phyloP scores from a whole-genome alignment of 495 filamentous ascomycete genomes.

The Penicillium nucicola region DNA sequence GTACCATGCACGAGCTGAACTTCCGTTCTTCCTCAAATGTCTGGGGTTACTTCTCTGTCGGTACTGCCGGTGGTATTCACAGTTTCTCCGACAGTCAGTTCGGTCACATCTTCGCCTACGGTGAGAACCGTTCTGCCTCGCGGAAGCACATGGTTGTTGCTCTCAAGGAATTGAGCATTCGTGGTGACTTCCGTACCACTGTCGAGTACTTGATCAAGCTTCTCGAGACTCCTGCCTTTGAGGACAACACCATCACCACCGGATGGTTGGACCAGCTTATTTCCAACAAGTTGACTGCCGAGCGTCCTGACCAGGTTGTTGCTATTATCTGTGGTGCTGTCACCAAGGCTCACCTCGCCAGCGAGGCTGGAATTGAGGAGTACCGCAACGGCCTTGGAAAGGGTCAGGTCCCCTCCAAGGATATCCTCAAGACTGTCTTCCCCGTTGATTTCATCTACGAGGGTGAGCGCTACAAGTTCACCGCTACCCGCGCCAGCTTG shows the following conservation, averaged over 20 bases:
- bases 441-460: conserved; percentile 99
- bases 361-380: conserved; percentile 80
- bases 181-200: conserved; percentile 97
- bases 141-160: conserved; percentile 99
- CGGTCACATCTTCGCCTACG: conserved; percentile 98
- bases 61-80: conserved; percentile 94
- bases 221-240: conserved; percentile 95
- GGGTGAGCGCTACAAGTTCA: conserved; percentile 94
- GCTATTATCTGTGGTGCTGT: conserved; percentile 93
- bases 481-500: conserved; percentile 84
- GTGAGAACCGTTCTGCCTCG: conserved; percentile 92
- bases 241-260: conserved; percentile 98
- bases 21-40: conserved; percentile 98
- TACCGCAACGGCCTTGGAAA: conserved; percentile 90
- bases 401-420: conserved; percentile 93
- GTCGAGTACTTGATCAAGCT: conserved; percentile 99
- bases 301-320: conserved; percentile 87
- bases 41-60: conserved; percentile 99
- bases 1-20: conserved; percentile 98
- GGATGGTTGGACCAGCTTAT: conserved; percentile 99
- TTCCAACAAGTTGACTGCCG: conserved; percentile 93
- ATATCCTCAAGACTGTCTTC: conserved; percentile 97
- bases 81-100: conserved; percentile 99
- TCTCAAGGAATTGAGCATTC: conserved; percentile 97
- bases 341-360: conserved; percentile 90